A percentile compares a stretch with the other conserved stretches of the same genome.
Conservation (phyloP, 306 rosid genomes). For the Malus fusca region DNA sequence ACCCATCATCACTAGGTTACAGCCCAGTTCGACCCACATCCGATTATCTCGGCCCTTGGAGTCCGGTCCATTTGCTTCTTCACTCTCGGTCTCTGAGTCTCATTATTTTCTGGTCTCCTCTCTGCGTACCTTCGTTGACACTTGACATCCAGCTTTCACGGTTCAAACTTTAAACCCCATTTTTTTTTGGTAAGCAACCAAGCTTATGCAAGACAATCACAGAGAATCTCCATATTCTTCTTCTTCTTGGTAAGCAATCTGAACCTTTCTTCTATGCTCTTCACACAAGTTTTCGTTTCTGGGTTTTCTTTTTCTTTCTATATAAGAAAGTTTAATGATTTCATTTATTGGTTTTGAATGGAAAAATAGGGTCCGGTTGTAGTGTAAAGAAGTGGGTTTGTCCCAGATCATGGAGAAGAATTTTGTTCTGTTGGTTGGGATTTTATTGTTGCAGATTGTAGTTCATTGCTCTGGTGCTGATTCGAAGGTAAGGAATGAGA, state of each 20-base stretch:
- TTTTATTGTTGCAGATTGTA: slow-evolving; percentile 16
- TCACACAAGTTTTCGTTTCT: not conserved
- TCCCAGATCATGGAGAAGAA: slow-evolving; percentile 27
- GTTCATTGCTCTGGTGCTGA: slow-evolving; percentile 24
- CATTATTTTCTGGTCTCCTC: not conserved
- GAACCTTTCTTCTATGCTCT: not conserved
- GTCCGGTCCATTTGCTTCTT: not conserved
- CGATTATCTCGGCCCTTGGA: not conserved
- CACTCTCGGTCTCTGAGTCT: not conserved
- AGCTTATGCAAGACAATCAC: slow-evolving; percentile 7
- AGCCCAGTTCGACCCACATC: slow-evolving; percentile 4
- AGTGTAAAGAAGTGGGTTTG: slow-evolving; percentile 13
- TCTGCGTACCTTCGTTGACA: not conserved
- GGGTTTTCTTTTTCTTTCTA: not conserved
- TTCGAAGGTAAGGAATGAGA: slow-evolving; percentile 25
- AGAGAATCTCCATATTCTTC: not conserved
- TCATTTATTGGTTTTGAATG: not conserved
- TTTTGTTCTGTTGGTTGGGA: slow-evolving; percentile 29
- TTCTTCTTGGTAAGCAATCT: slow-evolving; percentile 14
- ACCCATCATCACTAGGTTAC: not conserved
- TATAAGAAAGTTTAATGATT: not conserved
- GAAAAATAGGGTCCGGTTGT: slow-evolving; percentile 13
- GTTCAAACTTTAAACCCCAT: not conserved
- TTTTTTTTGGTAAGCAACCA: not conserved
- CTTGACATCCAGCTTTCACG: not conserved